Conservation (phyloP, 495 filamentous ascomycete genomes). For the Penicillium alfredii region DNA sequence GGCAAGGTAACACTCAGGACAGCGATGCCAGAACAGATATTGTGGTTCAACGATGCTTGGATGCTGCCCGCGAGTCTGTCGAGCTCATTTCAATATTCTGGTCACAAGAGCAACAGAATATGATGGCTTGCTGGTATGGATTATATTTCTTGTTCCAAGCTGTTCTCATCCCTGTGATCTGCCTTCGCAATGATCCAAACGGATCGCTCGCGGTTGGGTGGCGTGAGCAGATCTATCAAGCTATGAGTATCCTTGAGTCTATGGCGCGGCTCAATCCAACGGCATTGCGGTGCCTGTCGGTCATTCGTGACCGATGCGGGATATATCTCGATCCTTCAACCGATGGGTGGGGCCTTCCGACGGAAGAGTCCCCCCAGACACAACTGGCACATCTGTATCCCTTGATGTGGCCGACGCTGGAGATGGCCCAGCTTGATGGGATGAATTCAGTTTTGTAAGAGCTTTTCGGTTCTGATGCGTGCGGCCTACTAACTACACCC, state of each 20-base stretch:
- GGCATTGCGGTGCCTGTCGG: constrained; percentile 7
- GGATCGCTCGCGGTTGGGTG: constrained; percentile 2
- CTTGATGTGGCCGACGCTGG: constrained; percentile 18
- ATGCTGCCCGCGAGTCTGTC: constrained; percentile 12
- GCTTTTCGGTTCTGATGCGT: too few species aligned
- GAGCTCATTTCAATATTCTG: constrained; percentile 14
- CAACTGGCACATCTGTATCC: constrained; percentile 15
- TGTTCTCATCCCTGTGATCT: constrained; percentile 16
- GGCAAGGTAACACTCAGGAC: not conserved
- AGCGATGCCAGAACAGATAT: constrained; percentile 1
- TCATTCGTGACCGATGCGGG: constrained; percentile 9
- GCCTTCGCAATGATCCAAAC: constrained; percentile 16
- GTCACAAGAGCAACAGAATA: constrained; percentile 6
- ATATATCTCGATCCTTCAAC: constrained; percentile 10
- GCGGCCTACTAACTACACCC: too few species aligned
- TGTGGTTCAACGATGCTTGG: constrained; percentile 12
- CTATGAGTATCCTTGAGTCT: constrained; percentile 12
- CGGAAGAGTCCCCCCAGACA: constrained; percentile 18
- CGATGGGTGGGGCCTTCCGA: constrained; percentile 10
- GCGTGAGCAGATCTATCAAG: constrained; percentile 11
- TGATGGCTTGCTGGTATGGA: constrained; percentile 21
- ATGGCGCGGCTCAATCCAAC: constrained; percentile 12
- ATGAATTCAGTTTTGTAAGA: too few species aligned
- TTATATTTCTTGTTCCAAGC: constrained; percentile 19
- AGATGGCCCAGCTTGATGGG: constrained; percentile 13